Evolutionary conservation across 2,329 filamentous ascomycete species (phyloP).

Genomic region (Alternaria alternata): DNA sequence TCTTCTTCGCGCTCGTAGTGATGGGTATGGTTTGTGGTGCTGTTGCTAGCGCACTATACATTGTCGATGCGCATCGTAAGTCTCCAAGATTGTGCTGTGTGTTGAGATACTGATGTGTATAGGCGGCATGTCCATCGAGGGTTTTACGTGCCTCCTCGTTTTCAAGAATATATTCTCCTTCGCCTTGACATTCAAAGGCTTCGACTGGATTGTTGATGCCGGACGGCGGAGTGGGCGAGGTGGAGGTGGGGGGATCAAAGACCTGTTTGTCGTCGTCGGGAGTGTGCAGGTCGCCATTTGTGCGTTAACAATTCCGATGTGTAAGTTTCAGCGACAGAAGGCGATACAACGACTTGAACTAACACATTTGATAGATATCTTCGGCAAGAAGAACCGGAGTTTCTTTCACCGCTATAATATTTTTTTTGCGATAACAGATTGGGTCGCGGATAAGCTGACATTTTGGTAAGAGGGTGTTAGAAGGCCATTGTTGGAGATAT

Average conservation of each 20-base stretch:
- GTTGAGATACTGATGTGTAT: not conserved
- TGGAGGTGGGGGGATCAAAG: slow-evolving; percentile 61
- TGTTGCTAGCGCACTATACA: slow-evolving; percentile 84
- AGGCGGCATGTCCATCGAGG: slow-evolving; percentile 84
- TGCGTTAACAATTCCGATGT: slow-evolving; percentile 75
- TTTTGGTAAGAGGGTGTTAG: slow-evolving; percentile 13
- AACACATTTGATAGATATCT: slow-evolving; percentile 33
- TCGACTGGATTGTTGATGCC: slow-evolving; percentile 76
- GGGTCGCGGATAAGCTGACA: slow-evolving; percentile 35
- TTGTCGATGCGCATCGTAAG: slow-evolving; percentile 87
- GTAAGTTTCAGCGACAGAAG: slow-evolving; percentile 61
- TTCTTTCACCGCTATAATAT: slow-evolving; percentile 47
- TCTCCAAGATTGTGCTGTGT: slow-evolving; percentile 7
- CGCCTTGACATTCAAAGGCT: slow-evolving; percentile 81
- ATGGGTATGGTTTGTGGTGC: slow-evolving; percentile 92
- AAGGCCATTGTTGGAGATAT: not conserved
- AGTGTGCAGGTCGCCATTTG: slow-evolving; percentile 82
- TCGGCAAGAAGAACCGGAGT: slow-evolving; percentile 48
- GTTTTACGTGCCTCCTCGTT: slow-evolving; percentile 86
- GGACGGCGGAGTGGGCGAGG: slow-evolving; percentile 9
- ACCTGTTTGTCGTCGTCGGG: slow-evolving; percentile 74
- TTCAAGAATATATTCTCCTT: slow-evolving; percentile 97
- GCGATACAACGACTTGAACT: too few relatives aligned
- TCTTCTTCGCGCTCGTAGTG: slow-evolving; percentile 85
- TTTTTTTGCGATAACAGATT: slow-evolving; percentile 44